Evolutionary conservation across 345 rosid genomes (phyloP).

Genomic region (Arabidopsis arenosa): DNA sequence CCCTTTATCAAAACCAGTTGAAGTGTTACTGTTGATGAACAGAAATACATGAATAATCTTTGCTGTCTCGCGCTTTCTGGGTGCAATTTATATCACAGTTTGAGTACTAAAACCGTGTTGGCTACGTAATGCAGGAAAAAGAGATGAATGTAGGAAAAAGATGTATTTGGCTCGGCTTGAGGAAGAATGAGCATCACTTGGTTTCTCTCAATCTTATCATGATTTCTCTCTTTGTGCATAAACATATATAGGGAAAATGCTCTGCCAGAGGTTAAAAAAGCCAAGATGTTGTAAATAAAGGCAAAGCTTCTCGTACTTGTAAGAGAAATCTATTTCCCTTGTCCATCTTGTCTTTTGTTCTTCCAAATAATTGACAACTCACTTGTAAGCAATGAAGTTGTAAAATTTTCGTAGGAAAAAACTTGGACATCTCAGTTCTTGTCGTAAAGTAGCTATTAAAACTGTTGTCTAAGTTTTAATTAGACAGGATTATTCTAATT

Average conservation of each 20-base stretch:
- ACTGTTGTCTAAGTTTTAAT: background rate
- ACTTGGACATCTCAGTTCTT: background rate
- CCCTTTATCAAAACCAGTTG: too few relatives aligned
- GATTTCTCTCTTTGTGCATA: conserved; percentile 42
- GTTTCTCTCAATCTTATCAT: conserved; percentile 46
- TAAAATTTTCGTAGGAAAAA: background rate
- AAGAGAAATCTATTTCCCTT: conserved; percentile 3
- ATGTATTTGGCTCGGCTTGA: conserved; percentile 36
- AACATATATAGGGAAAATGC: background rate
- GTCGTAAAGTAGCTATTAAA: background rate
- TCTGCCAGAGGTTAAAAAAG: conserved; percentile 10
- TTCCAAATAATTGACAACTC: background rate
- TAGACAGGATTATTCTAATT: background rate
- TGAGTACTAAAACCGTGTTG: conserved; percentile 52
- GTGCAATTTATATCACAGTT: conserved; percentile 37
- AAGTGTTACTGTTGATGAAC: conserved; percentile 49
- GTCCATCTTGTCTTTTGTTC: background rate
- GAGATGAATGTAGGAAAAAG: conserved; percentile 51
- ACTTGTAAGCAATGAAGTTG: background rate
- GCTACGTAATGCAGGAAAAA: conserved; percentile 46
- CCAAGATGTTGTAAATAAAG: background rate
- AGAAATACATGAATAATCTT: background rate
- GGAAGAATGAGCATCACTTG: conserved; percentile 18
- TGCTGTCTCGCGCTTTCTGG: background rate
- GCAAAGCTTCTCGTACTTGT: conserved; percentile 7